Conservation (phyloP, 352 stramenopile species). For the Phytophthora idaei region DNA sequence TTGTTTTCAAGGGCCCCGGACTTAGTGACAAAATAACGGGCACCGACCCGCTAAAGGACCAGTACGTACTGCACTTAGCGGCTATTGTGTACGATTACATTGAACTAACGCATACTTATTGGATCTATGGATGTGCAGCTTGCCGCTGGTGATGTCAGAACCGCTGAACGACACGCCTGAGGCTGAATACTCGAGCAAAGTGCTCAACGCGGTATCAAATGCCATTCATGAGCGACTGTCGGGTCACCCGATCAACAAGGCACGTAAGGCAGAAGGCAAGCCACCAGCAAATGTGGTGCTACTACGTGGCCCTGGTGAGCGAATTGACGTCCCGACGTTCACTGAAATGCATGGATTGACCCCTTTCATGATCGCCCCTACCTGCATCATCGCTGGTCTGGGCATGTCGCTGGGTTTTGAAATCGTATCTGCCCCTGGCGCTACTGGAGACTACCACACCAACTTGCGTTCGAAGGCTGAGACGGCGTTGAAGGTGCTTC, state of each 20-base stretch:
- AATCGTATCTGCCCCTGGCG: slow-evolving; percentile 66
- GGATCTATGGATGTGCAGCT: slow-evolving; percentile 36
- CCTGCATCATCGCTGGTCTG: slow-evolving; percentile 88
- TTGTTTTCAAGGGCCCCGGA: slow-evolving; percentile 83
- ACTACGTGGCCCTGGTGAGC: slow-evolving; percentile 80
- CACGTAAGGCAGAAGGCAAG: slow-evolving; percentile 50
- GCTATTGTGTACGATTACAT: not conserved
- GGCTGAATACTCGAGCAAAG: slow-evolving; percentile 78
- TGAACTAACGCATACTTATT: not conserved
- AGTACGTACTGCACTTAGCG: slow-evolving; percentile 46
- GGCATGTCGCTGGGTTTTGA: slow-evolving; percentile 88
- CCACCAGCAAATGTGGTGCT: slow-evolving; percentile 88
- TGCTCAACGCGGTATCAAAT: slow-evolving; percentile 79
- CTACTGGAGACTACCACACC: slow-evolving; percentile 87
- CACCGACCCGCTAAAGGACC: slow-evolving; percentile 88
- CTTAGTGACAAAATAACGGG: slow-evolving; percentile 88
- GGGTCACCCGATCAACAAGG: slow-evolving; percentile 79
- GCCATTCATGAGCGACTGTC: slow-evolving; percentile 69
- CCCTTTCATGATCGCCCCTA: slow-evolving; percentile 89
- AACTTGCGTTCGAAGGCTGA: slow-evolving; percentile 84
- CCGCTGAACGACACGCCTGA: slow-evolving; percentile 68
- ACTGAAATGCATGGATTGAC: slow-evolving; percentile 80
- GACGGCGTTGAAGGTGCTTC: slow-evolving; percentile 61
- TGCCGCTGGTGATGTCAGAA: slow-evolving; percentile 65
- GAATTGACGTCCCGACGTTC: slow-evolving; percentile 86